Evolutionary conservation across 2,329 filamentous ascomycete species (phyloP).

Genomic region (Ophiostoma sp.): DNA sequence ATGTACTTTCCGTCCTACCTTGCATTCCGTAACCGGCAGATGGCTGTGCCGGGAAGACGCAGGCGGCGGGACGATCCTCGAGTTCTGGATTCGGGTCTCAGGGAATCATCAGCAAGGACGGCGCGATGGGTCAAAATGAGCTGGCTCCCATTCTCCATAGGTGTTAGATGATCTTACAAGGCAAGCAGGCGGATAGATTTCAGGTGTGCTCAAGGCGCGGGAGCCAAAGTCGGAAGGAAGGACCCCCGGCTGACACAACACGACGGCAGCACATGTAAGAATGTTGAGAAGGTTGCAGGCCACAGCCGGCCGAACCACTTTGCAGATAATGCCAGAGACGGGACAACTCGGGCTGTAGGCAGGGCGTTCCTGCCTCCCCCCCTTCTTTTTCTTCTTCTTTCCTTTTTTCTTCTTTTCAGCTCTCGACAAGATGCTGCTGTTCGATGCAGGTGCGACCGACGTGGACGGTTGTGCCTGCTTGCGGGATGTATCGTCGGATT

Average conservation of each 20-base stretch:
- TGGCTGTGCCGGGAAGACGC: not conserved
- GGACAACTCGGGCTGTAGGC: not conserved
- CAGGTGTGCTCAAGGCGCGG: too few relatives aligned
- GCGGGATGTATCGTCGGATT: not conserved
- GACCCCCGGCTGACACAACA: constrained; percentile 1
- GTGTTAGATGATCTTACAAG: too few relatives aligned
- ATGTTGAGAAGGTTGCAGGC: not conserved
- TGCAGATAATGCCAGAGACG: not conserved
- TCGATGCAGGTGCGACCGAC: not conserved
- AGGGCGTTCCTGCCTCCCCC: not conserved
- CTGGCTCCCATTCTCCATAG: too few relatives aligned
- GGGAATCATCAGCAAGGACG: too few relatives aligned
- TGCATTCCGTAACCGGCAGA: not conserved
- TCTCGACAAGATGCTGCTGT: not conserved
- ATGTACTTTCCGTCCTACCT: not conserved
- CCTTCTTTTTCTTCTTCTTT: too few relatives aligned
- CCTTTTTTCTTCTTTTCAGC: not conserved
- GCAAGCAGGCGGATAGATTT: too few relatives aligned
- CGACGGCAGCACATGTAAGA: not conserved
- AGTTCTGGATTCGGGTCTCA: too few relatives aligned
- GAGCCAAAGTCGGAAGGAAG: not conserved
- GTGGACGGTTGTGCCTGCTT: not conserved
- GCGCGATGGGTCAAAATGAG: too few relatives aligned
- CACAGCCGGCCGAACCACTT: not conserved
- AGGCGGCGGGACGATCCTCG: not conserved